Evolutionary conservation across 2,329 filamentous ascomycete genomes (phyloP).

Genomic region (Achaetomium macrosporum): DNA sequence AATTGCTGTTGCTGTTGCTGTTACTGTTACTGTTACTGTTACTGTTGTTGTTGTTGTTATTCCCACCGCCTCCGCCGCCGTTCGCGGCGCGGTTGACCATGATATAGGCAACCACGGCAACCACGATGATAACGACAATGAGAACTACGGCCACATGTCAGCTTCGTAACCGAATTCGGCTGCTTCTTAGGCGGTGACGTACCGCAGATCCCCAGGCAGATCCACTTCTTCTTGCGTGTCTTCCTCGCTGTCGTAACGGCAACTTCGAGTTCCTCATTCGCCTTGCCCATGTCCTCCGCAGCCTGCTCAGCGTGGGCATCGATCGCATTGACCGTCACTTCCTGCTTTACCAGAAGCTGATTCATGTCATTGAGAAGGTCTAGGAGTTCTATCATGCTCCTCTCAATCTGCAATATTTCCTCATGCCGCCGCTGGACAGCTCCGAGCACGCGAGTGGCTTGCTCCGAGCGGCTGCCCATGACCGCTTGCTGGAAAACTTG

Average conservation of each 20-base stretch:
- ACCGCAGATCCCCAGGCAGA: constrained; percentile 72
- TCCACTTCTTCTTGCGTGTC: constrained; percentile 93
- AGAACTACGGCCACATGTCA: constrained; percentile 34
- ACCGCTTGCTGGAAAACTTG: constrained; percentile 88
- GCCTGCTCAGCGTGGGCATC: constrained; percentile 84
- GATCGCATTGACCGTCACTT: constrained; percentile 71
- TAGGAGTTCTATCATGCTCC: constrained; percentile 79
- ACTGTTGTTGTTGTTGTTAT: constrained; percentile 27
- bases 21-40: constrained; percentile 30
- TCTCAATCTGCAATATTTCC: constrained; percentile 87
- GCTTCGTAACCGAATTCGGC: constrained; percentile 2
- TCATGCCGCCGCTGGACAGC: constrained; percentile 79
- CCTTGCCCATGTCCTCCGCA: constrained; percentile 75
- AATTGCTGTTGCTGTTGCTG: constrained; percentile 26
- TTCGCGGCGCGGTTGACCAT: constrained; percentile 33
- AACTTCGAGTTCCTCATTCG: constrained; percentile 74
- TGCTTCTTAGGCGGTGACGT: constrained; percentile 27
- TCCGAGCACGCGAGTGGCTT: constrained; percentile 71
- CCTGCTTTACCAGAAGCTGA: constrained; percentile 78
- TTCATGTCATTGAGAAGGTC: constrained; percentile 89
- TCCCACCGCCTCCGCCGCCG: constrained; percentile 18
- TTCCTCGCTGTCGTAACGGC: constrained; percentile 76
- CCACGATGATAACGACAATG: constrained; percentile 48
- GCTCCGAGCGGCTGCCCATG: constrained; percentile 73
- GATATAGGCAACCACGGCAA: constrained; percentile 46